Base-by-base conservation (phyloP, 176 grass and related monocot genomes). In the Cenchrus fungigraminus region DNA sequence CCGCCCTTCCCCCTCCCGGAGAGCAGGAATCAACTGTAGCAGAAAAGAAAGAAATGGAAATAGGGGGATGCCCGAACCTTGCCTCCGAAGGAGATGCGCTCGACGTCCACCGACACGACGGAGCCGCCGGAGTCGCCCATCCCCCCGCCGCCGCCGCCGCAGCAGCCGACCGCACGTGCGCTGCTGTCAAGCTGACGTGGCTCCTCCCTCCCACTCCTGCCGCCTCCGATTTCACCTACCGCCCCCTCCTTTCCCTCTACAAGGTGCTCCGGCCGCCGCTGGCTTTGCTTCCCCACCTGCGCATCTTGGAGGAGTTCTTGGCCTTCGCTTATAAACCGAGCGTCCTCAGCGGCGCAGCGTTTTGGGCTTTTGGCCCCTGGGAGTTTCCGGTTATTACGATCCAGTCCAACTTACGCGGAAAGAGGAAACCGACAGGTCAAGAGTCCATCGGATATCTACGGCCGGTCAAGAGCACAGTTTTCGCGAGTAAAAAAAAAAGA, bases 21-120 rank as follows among this genome's bases (percentile, higher is more conserved):
- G 65, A 57, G 44, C 73, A 78, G 73, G 49, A 82, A 74, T 68
- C 22, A 25, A 53, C n/a, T 59, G 61, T 6, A 54, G 75, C 82
- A 37, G 64, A 42, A 45, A 14, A 66, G 52, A 56, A 64, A 79
- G 44, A n/a, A 82, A 80, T 46, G 58, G 42, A 31, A 43, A 10
- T 43, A 68, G 51, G 43, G 34, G 50, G 43, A 22, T 11, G 56
- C 53, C 51, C 71, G 1, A 22, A 95, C 96, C 96, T 98, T 93
- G 83, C 93, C 96, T 52, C 96, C 96, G 51, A 98, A 98, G 70
- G 96, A 95, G 83, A 98, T 94, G 86, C 91, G 89, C 68, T 98
- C 96, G 77, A 94, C 86, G 87, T 95, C 96, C 47, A 98, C 82
- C 40, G 91, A 95, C 69, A 87, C 85, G 17, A 98, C 87, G 54